These are phyloP conservation scores for Atalantia buxifolia DNA, from an alignment of 345 rosid species.

Conservation along the genomic window DNA sequence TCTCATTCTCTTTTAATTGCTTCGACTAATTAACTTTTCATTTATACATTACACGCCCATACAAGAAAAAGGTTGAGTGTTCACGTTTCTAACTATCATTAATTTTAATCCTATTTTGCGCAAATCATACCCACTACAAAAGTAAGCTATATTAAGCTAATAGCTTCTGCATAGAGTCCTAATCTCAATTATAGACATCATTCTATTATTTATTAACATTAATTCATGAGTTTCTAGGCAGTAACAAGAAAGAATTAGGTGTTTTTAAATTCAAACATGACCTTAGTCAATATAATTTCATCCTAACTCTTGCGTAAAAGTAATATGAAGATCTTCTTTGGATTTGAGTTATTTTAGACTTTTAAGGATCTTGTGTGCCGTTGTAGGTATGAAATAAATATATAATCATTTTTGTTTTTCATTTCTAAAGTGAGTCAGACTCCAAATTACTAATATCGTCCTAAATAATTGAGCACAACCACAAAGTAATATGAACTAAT, in stretches of 20 bases:
- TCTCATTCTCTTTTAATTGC: slow-evolving; percentile 4
- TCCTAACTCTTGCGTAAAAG: neutral
- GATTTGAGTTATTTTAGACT: too few relatives aligned
- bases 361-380: too few relatives aligned
- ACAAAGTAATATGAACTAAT: neutral
- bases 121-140: neutral
- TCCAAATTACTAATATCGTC: neutral
- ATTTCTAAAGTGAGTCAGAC: neutral
- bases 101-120: neutral
- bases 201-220: neutral
- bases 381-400: too few relatives aligned
- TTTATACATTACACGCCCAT: neutral
- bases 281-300: neutral
- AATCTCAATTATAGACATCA: neutral
- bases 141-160: neutral
- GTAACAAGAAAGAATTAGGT: neutral
- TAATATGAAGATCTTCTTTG: too few relatives aligned
- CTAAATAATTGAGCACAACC: neutral
- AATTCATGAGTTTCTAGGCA: neutral
- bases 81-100: neutral
- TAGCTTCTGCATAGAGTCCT: neutral
- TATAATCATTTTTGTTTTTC: neutral
- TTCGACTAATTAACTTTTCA: slow-evolving; percentile 6
- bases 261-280: neutral
- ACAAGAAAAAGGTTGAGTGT: slow-evolving; percentile 7